Conservation (phyloP, 768 basidiomycete species). For the Boletus rubescentipes region DNA sequence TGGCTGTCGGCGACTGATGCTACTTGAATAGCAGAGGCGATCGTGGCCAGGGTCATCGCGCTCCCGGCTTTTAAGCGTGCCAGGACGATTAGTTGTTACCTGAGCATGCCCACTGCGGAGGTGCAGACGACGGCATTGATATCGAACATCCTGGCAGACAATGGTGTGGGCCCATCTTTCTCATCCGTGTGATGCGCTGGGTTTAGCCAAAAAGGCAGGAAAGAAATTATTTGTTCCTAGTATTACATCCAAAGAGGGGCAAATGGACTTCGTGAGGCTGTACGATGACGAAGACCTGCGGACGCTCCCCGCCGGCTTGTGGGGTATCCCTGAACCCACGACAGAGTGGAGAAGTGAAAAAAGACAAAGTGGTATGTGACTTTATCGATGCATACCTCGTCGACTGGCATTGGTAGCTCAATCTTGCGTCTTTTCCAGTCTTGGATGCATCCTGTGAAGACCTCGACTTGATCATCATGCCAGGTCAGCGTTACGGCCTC, state of each 20-base stretch:
- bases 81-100: constrained; percentile 65
- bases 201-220: constrained; percentile 37
- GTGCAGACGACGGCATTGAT: constrained; percentile 57
- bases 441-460: constrained; percentile 35
- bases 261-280: constrained; percentile 68
- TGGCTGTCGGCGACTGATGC: constrained; percentile 2
- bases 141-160: constrained; percentile 46
- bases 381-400: not conserved
- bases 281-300: constrained; percentile 58
- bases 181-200: not conserved
- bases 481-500: constrained; percentile 44
- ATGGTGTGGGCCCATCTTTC: constrained; percentile 40
- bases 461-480: constrained; percentile 66
- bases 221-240: constrained; percentile 73
- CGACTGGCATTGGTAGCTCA: constrained; percentile 1
- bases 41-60: constrained; percentile 47
- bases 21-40: constrained; percentile 26
- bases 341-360: constrained; percentile 39
- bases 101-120: constrained; percentile 78
- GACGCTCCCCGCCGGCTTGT: constrained; percentile 56
- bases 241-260: constrained; percentile 43
- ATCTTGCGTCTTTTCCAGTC: constrained; percentile 19
- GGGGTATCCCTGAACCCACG: constrained; percentile 76
- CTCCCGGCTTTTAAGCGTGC: constrained; percentile 51
- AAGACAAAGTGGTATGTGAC: constrained; percentile 53